Conservation (phyloP, 2,329 filamentous ascomycete genomes). For the Epichloe scottii region DNA sequence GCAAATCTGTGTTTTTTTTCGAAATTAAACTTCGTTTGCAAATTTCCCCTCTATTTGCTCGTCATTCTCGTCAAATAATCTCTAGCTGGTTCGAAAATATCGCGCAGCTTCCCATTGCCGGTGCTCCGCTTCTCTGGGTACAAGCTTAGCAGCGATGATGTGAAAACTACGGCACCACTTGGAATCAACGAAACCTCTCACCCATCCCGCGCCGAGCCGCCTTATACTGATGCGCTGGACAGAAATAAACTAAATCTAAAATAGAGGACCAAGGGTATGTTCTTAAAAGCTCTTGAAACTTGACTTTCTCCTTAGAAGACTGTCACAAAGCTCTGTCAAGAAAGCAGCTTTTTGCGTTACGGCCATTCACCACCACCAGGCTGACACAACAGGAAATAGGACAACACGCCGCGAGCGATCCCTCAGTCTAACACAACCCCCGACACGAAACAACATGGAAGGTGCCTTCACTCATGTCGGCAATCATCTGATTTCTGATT, state of each 20-base stretch:
- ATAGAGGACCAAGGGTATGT: conserved; percentile 6
- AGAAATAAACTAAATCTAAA: not conserved
- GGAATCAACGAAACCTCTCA: conserved; percentile 17
- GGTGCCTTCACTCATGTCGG: conserved; percentile 79
- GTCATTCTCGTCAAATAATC: not conserved
- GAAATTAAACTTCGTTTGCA: conserved; percentile 4
- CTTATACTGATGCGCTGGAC: conserved; percentile 11
- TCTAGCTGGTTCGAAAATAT: not conserved
- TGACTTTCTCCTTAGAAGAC: not conserved
- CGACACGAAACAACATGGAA: conserved; percentile 47
- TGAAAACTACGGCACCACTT: conserved; percentile 21
- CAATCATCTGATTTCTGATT: conserved; percentile 77
- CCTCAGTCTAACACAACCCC: conserved; percentile 8
- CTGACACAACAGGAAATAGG: conserved; percentile 1
- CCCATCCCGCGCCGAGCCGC: conserved; percentile 16
- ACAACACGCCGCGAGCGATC: not conserved
- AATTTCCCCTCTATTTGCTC: not conserved
- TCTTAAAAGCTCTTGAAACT: not conserved
- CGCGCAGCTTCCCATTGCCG: not conserved
- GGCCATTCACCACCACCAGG: not conserved
- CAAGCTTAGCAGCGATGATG: conserved; percentile 25
- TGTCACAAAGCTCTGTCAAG: not conserved
- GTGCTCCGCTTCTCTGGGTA: conserved; percentile 7
- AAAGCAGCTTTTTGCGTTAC: not conserved
- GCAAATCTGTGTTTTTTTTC: conserved; percentile 4